Evolutionary conservation across 768 basidiomycete species (phyloP).

Genomic region (Phlegmacium glaucopus): DNA sequence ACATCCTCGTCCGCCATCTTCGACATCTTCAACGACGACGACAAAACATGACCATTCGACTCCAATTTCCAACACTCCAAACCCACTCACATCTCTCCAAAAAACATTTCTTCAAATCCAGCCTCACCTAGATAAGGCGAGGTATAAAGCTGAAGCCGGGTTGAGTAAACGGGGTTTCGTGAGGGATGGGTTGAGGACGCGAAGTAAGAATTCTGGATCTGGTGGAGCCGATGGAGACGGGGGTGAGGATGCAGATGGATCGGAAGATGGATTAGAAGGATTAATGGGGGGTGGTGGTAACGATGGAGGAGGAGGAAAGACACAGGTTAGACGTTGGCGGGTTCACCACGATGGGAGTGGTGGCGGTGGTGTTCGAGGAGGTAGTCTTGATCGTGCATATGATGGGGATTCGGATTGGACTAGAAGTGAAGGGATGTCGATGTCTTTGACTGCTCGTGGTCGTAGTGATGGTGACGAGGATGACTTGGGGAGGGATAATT

Average conservation of each 20-base stretch:
- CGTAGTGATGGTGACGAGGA: slow-evolving; percentile 10
- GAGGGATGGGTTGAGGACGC: slow-evolving; percentile 29
- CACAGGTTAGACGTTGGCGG: too few species aligned
- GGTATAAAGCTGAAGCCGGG: slow-evolving; percentile 73
- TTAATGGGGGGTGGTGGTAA: slow-evolving; percentile 31
- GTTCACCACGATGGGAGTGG: too few species aligned
- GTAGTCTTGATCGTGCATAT: slow-evolving; percentile 23
- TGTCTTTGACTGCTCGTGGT: background rate
- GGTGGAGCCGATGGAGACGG: slow-evolving; percentile 3
- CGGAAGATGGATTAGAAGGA: too few species aligned
- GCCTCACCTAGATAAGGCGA: slow-evolving; percentile 57
- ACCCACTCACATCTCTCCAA: too few species aligned
- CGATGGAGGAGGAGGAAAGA: slow-evolving; percentile 15
- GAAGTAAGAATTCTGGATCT: too few species aligned
- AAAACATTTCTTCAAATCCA: slow-evolving; percentile 32
- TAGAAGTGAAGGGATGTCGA: slow-evolving; percentile 3
- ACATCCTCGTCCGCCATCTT: slow-evolving; percentile 22
- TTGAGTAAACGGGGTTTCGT: slow-evolving; percentile 59
- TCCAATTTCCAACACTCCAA: too few species aligned
- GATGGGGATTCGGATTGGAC: slow-evolving; percentile 7
- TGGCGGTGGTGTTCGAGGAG: too few species aligned
- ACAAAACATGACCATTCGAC: too few species aligned
- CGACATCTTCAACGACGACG: too few species aligned
- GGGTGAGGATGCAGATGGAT: slow-evolving; percentile 36
- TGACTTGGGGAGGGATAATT: too few species aligned